Base-by-base conservation (phyloP, 768 basidiomycete genomes). In the Trametes maxima region DNA sequence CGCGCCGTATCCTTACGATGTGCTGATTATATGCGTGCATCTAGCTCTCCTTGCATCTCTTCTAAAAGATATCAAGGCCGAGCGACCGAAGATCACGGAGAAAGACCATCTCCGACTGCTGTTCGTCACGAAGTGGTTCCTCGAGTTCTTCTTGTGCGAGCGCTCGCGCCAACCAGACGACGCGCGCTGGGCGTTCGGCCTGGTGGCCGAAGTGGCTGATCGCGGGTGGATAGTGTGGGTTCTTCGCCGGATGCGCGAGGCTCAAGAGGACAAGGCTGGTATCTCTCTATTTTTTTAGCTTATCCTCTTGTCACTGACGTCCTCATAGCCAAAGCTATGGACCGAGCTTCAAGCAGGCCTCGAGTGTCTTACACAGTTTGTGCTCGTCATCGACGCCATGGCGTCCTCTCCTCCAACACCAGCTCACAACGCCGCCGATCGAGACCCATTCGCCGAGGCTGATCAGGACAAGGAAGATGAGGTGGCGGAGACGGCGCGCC, bases 291-390 rank as follows among this genome's bases (percentile, higher is more conserved):
- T 46, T 17, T 43, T 16, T 3, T 21, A 19, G 11, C 16, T 19
- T n/a, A 2, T 46, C 7, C 3, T 10, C 21, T 10, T 24, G 21
- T 22, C 7, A 5, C 48, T 44, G 22, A 33, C 48, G n/a, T 13
- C 5, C 19, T 43, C 35, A 36, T 67, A 97, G 94, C 96, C 96
- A 33, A 95, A 95, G 70, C 79, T 85, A 61, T 98, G 95, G 94
- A 92, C 86, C 25, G 95, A 97, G 71, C 79, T 98, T 25, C 94
- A 98, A 74, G 92, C 94, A 35, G 94, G 94, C 35, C 85, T 97
- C 69, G 92, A 96, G 69, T 96, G 94, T 72, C 84, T 98, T 66
- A 95, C 94, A 19, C 95, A 97, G 68, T 80, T 98, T 56, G 82
- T 98, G 33, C 82, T 93, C 47, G 84, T 96, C 68, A 88, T 98